Percentiles rank a stretch among this genome's conserved stretches.
Conservation (phyloP, 768 basidiomycete species). For the Russula brevipes region DNA sequence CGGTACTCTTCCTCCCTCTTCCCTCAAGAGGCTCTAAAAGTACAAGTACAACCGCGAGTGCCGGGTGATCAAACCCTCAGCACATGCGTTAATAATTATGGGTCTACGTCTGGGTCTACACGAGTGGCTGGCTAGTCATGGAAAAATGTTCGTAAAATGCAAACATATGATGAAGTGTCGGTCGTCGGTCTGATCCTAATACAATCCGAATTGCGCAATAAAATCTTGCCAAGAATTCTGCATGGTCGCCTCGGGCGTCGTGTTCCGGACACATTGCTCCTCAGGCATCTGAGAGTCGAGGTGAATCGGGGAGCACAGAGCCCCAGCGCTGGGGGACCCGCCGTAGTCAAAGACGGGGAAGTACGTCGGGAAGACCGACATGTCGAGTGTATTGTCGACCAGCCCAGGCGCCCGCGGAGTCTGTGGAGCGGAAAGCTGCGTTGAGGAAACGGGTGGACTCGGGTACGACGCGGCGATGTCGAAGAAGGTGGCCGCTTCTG, state of each 20-base stretch:
- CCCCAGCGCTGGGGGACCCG: slow-evolving; percentile 2
- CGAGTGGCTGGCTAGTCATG: background rate
- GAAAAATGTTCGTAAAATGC: no score
- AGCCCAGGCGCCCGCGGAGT: slow-evolving; percentile 5
- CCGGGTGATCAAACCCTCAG: background rate
- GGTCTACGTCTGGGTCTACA: background rate
- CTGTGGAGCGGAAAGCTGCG: slow-evolving; percentile 12
- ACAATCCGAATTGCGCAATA: slow-evolving; percentile 32
- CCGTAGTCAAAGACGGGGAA: slow-evolving; percentile 24
- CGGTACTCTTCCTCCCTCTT: background rate
- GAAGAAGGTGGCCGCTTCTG: slow-evolving; percentile 14
- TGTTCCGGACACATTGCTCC: slow-evolving; percentile 26
- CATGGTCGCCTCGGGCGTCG: slow-evolving; percentile 35
- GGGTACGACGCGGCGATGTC: slow-evolving; percentile 21
- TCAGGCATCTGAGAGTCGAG: slow-evolving; percentile 11
- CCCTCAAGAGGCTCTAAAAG: background rate
- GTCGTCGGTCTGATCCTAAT: background rate
- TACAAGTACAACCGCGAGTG: background rate
- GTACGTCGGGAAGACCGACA: slow-evolving; percentile 22
- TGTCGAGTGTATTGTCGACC: slow-evolving; percentile 8
- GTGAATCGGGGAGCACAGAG: slow-evolving; percentile 19
- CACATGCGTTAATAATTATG: slow-evolving; percentile 3
- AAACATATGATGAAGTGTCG: no score
- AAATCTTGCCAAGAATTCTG: slow-evolving; percentile 30
- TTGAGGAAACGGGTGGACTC: slow-evolving; percentile 17